Evolutionary conservation across 441 rosid genomes (phyloP).

Genomic region (Eutrema salsugineum): DNA sequence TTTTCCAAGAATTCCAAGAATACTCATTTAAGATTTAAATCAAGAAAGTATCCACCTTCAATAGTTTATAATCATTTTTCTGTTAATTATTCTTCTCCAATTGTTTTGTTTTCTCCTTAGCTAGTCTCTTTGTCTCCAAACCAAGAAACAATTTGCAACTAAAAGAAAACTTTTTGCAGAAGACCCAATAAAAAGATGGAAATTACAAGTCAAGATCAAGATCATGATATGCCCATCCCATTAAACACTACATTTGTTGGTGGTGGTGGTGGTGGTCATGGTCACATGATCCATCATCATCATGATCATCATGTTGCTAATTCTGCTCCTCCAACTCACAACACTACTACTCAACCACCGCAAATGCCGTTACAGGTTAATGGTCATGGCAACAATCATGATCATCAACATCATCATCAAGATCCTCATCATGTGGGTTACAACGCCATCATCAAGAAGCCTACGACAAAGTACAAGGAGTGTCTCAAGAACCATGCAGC

Average conservation of each 20-base stretch:
- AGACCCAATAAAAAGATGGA: slow-evolving; percentile 12
- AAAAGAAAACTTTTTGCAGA: not conserved
- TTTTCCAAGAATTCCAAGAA: not conserved
- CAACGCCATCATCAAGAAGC: slow-evolving; percentile 27
- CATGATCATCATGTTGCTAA: slow-evolving; percentile 25
- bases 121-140: slow-evolving; percentile 24
- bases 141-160: slow-evolving; percentile 21
- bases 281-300: slow-evolving; percentile 33
- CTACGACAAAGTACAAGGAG: slow-evolving; percentile 43
- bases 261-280: slow-evolving; percentile 27
- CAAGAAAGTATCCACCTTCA: not conserved
- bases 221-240: slow-evolving; percentile 35
- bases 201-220: slow-evolving; percentile 29
- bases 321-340: slow-evolving; percentile 28
- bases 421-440: slow-evolving; percentile 17
- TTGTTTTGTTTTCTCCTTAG: slow-evolving; percentile 17
- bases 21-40: not conserved
- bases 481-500: slow-evolving; percentile 79
- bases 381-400: slow-evolving; percentile 22
- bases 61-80: slow-evolving; percentile 13
- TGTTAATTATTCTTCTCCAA: not conserved
- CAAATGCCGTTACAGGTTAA: slow-evolving; percentile 17
- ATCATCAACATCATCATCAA: slow-evolving; percentile 20
- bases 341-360: slow-evolving; percentile 25
- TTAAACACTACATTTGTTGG: slow-evolving; percentile 27